Evolutionary conservation across 768 basidiomycete genomes (phyloP).

Genomic region (Termitomyces eurrhizus): DNA sequence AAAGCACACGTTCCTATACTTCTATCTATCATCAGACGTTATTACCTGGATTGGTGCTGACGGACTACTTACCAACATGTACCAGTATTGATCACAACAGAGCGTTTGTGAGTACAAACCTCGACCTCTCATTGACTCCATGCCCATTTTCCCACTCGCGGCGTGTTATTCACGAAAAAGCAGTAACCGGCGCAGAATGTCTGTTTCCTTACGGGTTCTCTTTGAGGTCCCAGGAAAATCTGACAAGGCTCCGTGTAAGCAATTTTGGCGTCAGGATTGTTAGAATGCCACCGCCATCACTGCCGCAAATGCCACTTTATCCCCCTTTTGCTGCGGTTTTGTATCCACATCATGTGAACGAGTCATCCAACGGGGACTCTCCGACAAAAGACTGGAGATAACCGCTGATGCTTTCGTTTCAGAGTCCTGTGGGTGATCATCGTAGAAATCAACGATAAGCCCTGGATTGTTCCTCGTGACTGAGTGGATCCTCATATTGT

Average conservation of each 20-base stretch:
- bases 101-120: conserved; percentile 27
- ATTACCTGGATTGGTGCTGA: conserved; percentile 47
- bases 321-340: too few species aligned
- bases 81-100: conserved; percentile 35
- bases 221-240: too few species aligned
- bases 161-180: conserved; percentile 35
- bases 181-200: conserved; percentile 52
- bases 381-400: not conserved
- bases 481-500: not conserved
- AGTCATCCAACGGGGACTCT: not conserved
- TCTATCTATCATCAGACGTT: not conserved
- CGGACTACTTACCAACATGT: conserved; percentile 38
- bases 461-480: not conserved
- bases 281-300: too few species aligned
- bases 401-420: not conserved
- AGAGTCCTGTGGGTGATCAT: not conserved
- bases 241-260: too few species aligned
- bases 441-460: not conserved
- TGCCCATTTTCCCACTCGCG: not conserved
- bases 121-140: not conserved
- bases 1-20: conserved; percentile 29
- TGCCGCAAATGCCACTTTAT: too few species aligned
- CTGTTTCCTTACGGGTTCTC: conserved; percentile 13
- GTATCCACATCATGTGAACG: too few species aligned
- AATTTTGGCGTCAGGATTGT: too few species aligned